phyloP scores from a whole-genome alignment of 805 yeast species.

The Kuraishia piskuri region DNA sequence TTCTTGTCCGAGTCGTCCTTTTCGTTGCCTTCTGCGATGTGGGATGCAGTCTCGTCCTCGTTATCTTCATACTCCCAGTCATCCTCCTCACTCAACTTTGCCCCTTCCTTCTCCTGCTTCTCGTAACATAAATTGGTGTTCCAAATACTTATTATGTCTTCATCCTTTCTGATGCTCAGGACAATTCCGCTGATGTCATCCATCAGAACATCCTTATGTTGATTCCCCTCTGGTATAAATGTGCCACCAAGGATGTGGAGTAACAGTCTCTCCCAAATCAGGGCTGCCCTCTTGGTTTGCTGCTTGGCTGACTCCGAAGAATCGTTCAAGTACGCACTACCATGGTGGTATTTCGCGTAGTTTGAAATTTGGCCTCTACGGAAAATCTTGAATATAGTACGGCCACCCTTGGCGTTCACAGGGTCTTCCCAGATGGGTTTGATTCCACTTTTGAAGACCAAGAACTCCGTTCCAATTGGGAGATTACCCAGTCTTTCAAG shows the following conservation, averaged over 20 bases:
- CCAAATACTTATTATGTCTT: conserved; percentile 55
- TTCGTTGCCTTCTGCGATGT: neutral
- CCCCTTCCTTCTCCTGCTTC: conserved; percentile 15
- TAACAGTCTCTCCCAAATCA: conserved; percentile 50
- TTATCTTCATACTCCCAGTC: conserved; percentile 15
- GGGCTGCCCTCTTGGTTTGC: conserved; percentile 12
- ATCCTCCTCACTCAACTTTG: conserved; percentile 10
- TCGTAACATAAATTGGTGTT: conserved; percentile 37
- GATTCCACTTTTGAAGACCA: conserved; percentile 49
- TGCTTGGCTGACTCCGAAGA: conserved; percentile 6
- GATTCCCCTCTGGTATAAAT: conserved; percentile 32
- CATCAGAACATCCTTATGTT: conserved; percentile 27
- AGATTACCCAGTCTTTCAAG: conserved; percentile 31
- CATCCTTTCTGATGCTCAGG: conserved; percentile 49
- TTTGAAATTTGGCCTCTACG: conserved; percentile 15
- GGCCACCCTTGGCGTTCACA: conserved; percentile 48
- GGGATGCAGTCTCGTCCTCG: conserved; percentile 1
- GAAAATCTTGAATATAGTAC: conserved; percentile 50
- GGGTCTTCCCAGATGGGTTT: conserved; percentile 68
- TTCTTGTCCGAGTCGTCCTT: neutral
- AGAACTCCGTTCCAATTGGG: conserved; percentile 40
- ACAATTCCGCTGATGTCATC: conserved; percentile 54
- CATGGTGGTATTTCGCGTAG: conserved; percentile 8
- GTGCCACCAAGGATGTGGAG: conserved; percentile 43
- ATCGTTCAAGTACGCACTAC: conserved; percentile 5